Percentiles rank a stretch among this genome's conserved stretches.
These are phyloP conservation scores for Polygonum aviculare DNA, from an alignment of 148 eudicot species.

Conservation along the genomic window DNA sequence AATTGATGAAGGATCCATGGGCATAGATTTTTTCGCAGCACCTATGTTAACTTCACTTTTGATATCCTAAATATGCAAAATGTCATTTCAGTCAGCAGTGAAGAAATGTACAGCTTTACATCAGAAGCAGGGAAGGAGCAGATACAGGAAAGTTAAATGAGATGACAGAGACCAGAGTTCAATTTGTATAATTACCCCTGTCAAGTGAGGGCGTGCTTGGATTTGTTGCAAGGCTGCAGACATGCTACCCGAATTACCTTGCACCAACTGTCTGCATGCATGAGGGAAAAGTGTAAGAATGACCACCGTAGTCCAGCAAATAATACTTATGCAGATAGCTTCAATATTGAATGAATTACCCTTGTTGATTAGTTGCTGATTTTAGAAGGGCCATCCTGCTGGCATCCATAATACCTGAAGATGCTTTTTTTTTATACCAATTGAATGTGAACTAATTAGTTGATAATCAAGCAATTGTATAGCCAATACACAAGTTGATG, in stretches of 20 bases:
- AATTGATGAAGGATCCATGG: constrained; percentile 88
- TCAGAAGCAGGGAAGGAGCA: not conserved
- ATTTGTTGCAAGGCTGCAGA: constrained; percentile 90
- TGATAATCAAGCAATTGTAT: constrained; percentile 44
- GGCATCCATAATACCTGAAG: constrained; percentile 70
- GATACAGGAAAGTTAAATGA: not conserved
- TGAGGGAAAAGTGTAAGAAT: constrained; percentile 20
- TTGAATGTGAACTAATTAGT: constrained; percentile 49
- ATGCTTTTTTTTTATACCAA: constrained; percentile 47
- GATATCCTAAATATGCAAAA: constrained; percentile 47
- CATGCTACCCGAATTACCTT: constrained; percentile 75
- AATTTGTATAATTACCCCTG: constrained; percentile 34
- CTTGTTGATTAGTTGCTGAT: constrained; percentile 70
- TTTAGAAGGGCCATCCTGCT: constrained; percentile 88
- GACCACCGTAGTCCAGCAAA: constrained; percentile 9
- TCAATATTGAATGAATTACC: constrained; percentile 28
- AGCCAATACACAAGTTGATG: constrained; percentile 44
- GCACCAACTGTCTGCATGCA: constrained; percentile 83
- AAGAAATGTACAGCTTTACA: not conserved
- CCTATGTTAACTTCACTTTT: constrained; percentile 74
- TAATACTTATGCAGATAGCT: not conserved
- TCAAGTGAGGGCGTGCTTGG: constrained; percentile 70
- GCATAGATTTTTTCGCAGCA: constrained; percentile 65
- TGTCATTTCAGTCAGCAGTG: not conserved
- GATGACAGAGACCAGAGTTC: not conserved